A percentile compares a stretch with the other conserved stretches of the same genome.
These are phyloP conservation scores for Phanerochaete sordida DNA, from an alignment of 768 basidiomycete species.

Conservation along the genomic window DNA sequence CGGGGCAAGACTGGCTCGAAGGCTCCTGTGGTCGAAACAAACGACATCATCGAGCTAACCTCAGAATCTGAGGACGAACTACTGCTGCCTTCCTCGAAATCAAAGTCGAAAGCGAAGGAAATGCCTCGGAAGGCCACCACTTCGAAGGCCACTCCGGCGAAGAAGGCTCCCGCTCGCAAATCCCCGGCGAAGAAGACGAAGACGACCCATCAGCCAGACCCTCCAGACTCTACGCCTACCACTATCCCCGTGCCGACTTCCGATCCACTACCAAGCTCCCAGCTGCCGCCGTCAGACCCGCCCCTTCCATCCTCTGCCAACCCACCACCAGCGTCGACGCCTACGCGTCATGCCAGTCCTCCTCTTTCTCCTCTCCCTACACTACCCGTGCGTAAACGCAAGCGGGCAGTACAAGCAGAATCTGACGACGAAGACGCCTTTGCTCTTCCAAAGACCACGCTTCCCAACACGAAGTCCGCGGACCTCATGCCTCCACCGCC, in stretches of 20 bases:
- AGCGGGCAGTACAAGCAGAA: background rate
- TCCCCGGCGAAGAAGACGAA: constrained; percentile 6
- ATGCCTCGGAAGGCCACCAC: background rate
- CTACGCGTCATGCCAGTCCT: background rate
- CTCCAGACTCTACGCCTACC: constrained; percentile 3
- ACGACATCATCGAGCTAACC: constrained; percentile 25
- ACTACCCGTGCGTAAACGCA: constrained; percentile 7
- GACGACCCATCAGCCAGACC: background rate
- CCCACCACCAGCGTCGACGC: background rate
- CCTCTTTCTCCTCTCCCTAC: constrained; percentile 7
- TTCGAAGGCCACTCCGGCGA: background rate
- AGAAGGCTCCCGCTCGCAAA: background rate
- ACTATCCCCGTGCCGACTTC: constrained; percentile 5
- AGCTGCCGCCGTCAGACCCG: constrained; percentile 11
- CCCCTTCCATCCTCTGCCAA: constrained; percentile 5
- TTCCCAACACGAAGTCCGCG: background rate
- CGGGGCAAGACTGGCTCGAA: constrained; percentile 17
- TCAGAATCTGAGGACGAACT: constrained; percentile 28
- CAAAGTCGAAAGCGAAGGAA: background rate
- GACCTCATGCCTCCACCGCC: background rate
- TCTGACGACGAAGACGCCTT: constrained; percentile 3
- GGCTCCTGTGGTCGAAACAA: background rate
- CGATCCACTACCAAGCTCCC: background rate
- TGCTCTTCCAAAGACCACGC: background rate
- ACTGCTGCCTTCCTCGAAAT: constrained; percentile 6